phyloP scores from a whole-genome alignment of 1,284 basidiomycete genomes.

The Lentinus polychrous region DNA sequence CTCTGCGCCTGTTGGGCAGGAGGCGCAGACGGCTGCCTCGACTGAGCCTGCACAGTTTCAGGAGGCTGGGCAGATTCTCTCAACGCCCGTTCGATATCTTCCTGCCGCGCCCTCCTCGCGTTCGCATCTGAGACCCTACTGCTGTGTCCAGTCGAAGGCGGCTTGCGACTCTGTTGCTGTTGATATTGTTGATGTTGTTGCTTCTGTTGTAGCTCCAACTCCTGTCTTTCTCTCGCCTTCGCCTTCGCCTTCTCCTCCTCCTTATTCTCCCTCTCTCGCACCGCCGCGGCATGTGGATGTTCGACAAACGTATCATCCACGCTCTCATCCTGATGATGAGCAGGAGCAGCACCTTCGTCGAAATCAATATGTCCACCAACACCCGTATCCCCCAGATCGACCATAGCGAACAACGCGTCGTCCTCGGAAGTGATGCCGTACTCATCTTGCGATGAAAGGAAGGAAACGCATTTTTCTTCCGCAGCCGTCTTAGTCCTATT shows the following conservation, averaged over 20 bases:
- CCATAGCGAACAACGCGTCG: constrained; percentile 50
- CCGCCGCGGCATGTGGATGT: neutral
- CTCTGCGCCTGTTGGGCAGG: neutral
- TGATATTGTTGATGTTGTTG: constrained; percentile 6
- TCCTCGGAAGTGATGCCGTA: constrained; percentile 57
- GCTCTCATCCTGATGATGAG: neutral
- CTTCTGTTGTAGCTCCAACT: neutral
- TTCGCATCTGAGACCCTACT: neutral
- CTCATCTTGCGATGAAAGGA: constrained; percentile 23
- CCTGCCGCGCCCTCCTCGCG: neutral
- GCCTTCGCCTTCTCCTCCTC: neutral
- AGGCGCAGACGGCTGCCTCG: neutral
- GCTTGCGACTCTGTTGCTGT: neutral
- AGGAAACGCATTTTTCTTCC: neutral
- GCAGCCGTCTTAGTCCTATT: neutral
- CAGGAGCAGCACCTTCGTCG: constrained; percentile 31
- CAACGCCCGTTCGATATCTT: neutral
- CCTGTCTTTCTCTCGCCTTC: neutral
- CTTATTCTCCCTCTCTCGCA: neutral
- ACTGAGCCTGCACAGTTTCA: neutral
- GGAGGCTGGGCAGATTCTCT: neutral
- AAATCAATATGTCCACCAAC: constrained; percentile 37
- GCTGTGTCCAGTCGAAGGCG: neutral
- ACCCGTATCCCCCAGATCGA: constrained; percentile 47
- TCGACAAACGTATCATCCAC: neutral